Evolutionary conservation across 2,329 filamentous ascomycete genomes (phyloP).

Genomic region (Xylaria digitata): DNA sequence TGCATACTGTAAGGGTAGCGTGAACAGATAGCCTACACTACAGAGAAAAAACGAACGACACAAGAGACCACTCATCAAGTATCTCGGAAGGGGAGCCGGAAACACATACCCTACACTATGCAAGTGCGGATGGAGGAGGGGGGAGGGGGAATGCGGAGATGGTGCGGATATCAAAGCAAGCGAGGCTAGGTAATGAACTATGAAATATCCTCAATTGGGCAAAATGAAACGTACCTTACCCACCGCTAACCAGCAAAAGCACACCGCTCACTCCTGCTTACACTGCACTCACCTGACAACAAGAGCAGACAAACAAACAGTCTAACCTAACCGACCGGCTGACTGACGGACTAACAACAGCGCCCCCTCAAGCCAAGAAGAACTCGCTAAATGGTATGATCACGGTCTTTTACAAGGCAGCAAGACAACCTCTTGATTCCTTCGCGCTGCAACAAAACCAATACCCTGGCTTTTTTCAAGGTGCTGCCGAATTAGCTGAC

Average conservation of each 20-base stretch:
- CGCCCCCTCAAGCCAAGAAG: not conserved
- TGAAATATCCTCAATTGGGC: conserved; percentile 27
- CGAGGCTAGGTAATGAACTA: not conserved
- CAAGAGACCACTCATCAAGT: not conserved
- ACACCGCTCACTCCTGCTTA: conserved; percentile 31
- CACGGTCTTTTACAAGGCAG: not conserved
- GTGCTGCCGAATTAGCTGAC: conserved; percentile 57
- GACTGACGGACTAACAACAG: conserved; percentile 1
- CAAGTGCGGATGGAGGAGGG: conserved; percentile 18
- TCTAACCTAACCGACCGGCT: not conserved
- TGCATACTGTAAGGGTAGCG: not conserved
- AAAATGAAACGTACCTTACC: conserved; percentile 30
- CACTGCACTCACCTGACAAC: conserved; percentile 18
- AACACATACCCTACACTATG: conserved; percentile 9
- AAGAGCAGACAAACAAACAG: conserved; percentile 1
- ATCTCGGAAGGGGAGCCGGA: conserved; percentile 27
- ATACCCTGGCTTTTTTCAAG: conserved; percentile 36
- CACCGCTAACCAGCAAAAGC: conserved; percentile 20
- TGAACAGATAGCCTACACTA: no score
- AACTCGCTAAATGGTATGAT: conserved; percentile 12
- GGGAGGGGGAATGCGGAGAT: not conserved
- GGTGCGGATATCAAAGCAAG: conserved; percentile 23
- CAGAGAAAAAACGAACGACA: not conserved
- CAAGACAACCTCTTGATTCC: not conserved
- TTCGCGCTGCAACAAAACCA: not conserved